Evolutionary conservation across 345 rosid species (phyloP).

Genomic region (thale cress (Arabidopsis thaliana)): DNA sequence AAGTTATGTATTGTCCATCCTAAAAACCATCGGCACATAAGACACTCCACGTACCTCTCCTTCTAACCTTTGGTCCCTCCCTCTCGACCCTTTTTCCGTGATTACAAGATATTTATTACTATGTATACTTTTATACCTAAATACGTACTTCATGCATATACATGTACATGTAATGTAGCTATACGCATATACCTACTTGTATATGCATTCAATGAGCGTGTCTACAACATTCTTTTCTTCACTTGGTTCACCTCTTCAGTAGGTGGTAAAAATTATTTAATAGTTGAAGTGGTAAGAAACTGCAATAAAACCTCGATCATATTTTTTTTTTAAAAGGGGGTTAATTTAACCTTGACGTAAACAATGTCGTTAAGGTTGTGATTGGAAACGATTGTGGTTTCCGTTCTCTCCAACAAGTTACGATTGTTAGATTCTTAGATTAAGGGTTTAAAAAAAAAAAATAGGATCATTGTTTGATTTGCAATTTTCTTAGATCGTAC

Average conservation of each 20-base stretch:
- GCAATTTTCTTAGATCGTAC: not conserved
- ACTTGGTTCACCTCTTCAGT: not conserved
- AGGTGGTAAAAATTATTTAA: not conserved
- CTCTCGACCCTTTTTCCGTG: constrained; percentile 29
- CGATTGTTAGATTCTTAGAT: too few species aligned
- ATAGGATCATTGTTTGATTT: not conserved
- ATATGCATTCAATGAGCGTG: constrained; percentile 30
- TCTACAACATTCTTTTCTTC: constrained; percentile 6
- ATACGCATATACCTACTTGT: constrained; percentile 34
- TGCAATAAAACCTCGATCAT: too few species aligned
- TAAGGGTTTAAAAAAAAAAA: too few species aligned
- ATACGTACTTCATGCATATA: constrained; percentile 31
- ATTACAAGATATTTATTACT: constrained; percentile 28
- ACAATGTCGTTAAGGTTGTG: too few species aligned
- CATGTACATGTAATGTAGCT: constrained; percentile 19
- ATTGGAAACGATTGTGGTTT: too few species aligned
- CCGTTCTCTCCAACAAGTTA: too few species aligned
- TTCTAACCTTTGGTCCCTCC: constrained; percentile 41
- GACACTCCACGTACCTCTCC: constrained; percentile 41
- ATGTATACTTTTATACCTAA: constrained; percentile 30
- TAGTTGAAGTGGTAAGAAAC: not conserved
- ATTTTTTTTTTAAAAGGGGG: too few species aligned
- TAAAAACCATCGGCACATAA: constrained; percentile 21
- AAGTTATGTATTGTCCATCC: constrained; percentile 34
- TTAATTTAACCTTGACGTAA: too few species aligned